These are phyloP conservation scores for Cinnamomum micranthum DNA, from an alignment of 164 flowering plant species.

Conservation along the genomic window DNA sequence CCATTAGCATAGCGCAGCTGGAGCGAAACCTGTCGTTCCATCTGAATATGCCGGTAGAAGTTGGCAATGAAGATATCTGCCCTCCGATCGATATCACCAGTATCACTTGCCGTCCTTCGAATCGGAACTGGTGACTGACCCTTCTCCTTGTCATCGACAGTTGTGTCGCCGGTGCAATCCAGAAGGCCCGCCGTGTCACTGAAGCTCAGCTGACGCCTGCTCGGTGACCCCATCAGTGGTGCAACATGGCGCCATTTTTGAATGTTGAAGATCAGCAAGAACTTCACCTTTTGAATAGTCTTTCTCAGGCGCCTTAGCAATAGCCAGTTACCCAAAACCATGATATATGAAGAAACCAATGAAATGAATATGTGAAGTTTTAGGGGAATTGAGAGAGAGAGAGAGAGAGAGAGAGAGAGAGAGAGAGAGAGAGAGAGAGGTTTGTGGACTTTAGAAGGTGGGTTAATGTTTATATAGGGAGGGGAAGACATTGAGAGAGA, in stretches of 20 bases:
- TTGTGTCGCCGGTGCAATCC: constrained; percentile 15
- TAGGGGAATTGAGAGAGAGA: not conserved
- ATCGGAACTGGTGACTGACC: constrained; percentile 6
- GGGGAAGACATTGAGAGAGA: too few relatives aligned
- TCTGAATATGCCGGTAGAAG: constrained; percentile 38
- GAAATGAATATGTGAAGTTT: not conserved
- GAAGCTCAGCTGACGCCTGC: constrained; percentile 27
- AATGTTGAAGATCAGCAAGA: constrained; percentile 22
- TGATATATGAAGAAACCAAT: constrained; percentile 1
- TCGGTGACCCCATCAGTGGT: constrained; percentile 9
- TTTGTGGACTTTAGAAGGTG: too few relatives aligned
- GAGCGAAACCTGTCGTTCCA: constrained; percentile 42
- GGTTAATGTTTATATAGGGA: too few relatives aligned
- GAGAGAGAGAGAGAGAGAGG: not conserved
- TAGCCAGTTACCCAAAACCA: constrained; percentile 29
- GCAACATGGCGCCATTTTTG: constrained; percentile 23
- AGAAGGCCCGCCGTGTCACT: constrained; percentile 22
- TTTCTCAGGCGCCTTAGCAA: constrained; percentile 25
- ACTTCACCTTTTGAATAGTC: constrained; percentile 37
- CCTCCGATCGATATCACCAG: constrained; percentile 48
- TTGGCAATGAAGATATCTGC: constrained; percentile 53
- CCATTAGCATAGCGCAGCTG: constrained; percentile 22
- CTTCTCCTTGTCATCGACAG: not conserved
- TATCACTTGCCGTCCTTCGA: constrained; percentile 31
- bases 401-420: too few relatives aligned